Conservation (phyloP, 176 grass and related monocot genomes). For the Rhipidocladum racemiflorum region DNA sequence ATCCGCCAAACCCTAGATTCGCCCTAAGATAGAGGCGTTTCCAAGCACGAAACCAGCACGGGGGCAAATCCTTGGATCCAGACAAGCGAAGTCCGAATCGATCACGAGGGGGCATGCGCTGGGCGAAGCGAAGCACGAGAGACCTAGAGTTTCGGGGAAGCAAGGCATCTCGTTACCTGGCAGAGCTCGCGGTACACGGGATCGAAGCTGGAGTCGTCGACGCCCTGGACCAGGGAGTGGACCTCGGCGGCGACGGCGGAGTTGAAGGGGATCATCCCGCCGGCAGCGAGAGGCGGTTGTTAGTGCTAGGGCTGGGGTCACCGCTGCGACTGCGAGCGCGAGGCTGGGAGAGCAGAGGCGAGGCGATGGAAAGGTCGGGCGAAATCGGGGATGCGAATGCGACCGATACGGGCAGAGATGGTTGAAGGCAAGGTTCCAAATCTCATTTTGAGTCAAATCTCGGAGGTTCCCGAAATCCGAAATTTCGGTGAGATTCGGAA, state of each 20-base stretch:
- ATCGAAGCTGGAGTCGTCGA: constrained; percentile 51
- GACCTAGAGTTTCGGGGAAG: neutral
- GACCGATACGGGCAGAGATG: neutral
- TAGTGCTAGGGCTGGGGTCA: constrained; percentile 16
- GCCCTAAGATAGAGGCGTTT: neutral
- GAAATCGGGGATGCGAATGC: neutral
- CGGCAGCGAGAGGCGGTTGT: constrained; percentile 19
- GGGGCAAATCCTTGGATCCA: constrained; percentile 24
- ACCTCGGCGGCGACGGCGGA: constrained; percentile 57
- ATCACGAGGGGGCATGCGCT: neutral
- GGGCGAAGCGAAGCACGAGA: neutral
- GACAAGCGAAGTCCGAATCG: constrained; percentile 11
- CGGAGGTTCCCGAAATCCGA: too few species aligned
- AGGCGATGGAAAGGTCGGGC: neutral
- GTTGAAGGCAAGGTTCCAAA: too few species aligned
- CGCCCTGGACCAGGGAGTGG: constrained; percentile 55
- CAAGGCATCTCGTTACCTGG: constrained; percentile 31
- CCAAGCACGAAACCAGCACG: constrained; percentile 7
- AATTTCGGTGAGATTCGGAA: too few species aligned
- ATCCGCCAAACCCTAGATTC: constrained; percentile 36
- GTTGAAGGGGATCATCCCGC: constrained; percentile 59
- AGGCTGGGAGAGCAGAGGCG: constrained; percentile 12
- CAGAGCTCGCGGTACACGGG: constrained; percentile 45
- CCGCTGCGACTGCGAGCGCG: constrained; percentile 26
- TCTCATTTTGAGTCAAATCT: too few species aligned